Evolutionary conservation across 257 asterid species (phyloP).

Genomic region (Rauvolfia tetraphylla): DNA sequence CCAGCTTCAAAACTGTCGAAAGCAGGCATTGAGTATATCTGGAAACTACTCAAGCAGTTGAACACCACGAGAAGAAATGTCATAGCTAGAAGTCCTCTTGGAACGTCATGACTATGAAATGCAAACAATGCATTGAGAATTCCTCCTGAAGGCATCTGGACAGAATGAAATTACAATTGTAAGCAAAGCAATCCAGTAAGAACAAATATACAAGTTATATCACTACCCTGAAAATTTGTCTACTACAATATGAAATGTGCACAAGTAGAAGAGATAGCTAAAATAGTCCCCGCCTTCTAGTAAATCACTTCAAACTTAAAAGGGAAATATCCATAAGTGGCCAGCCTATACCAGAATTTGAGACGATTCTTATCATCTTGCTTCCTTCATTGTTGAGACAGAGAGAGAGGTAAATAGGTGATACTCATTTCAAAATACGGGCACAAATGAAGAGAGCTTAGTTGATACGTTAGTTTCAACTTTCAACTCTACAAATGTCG

Average conservation of each 20-base stretch:
- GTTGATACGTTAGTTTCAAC: too few relatives aligned
- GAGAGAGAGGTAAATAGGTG: too few relatives aligned
- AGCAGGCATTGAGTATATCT: constrained; percentile 95
- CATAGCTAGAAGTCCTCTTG: constrained; percentile 75
- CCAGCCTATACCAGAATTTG: background rate
- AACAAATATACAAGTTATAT: background rate
- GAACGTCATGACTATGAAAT: constrained; percentile 76
- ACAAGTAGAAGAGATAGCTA: background rate
- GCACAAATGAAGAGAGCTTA: too few relatives aligned
- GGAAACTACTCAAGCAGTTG: constrained; percentile 98
- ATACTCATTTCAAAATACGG: too few relatives aligned
- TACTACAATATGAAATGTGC: too few relatives aligned
- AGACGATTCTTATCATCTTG: background rate
- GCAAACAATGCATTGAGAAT: constrained; percentile 70
- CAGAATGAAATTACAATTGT: background rate
- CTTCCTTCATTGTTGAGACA: background rate
- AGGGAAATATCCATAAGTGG: background rate
- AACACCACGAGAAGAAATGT: constrained; percentile 93
- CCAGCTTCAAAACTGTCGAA: constrained; percentile 97
- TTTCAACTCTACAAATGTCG: too few relatives aligned
- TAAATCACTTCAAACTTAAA: background rate
- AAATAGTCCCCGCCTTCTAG: background rate
- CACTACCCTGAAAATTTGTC: background rate
- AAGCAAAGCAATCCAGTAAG: background rate
- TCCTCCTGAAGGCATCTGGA: constrained; percentile 95